These are phyloP conservation scores for Penicillium sp. DNA, from an alignment of 2,329 filamentous ascomycete species.

Conservation along the genomic window DNA sequence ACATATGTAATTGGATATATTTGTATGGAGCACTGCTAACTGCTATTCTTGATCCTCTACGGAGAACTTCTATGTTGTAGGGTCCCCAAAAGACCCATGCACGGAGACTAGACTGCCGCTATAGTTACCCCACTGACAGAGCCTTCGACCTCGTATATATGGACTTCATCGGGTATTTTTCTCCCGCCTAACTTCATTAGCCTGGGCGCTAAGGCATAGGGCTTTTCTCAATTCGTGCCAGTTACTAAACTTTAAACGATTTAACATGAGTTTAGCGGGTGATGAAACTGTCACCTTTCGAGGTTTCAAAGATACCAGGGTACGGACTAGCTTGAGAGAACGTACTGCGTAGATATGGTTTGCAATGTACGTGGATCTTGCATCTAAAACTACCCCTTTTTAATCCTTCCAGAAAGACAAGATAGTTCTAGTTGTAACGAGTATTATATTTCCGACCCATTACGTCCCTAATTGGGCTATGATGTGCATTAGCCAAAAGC, in stretches of 20 bases:
- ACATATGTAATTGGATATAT: neutral
- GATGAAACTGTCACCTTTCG: neutral
- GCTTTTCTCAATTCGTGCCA: neutral
- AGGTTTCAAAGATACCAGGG: neutral
- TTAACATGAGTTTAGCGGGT: neutral
- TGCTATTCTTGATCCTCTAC: no score
- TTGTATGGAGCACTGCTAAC: neutral
- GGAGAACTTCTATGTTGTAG: no score
- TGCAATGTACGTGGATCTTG: neutral
- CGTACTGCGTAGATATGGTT: neutral
- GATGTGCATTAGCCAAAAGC: neutral
- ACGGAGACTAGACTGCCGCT: neutral
- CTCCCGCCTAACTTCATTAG: neutral
- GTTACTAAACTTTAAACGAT: neutral
- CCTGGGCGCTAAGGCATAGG: neutral
- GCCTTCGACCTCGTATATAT: neutral
- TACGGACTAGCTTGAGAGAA: neutral
- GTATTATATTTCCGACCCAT: neutral
- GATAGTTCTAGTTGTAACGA: neutral
- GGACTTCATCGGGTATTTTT: neutral
- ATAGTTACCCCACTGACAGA: neutral
- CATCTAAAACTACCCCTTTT: neutral
- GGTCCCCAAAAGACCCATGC: neutral
- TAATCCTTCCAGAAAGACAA: neutral
- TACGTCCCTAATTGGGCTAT: neutral